Evolutionary conservation across 176 grass and related monocot genomes (phyloP).

Genomic region (Canna indica): DNA sequence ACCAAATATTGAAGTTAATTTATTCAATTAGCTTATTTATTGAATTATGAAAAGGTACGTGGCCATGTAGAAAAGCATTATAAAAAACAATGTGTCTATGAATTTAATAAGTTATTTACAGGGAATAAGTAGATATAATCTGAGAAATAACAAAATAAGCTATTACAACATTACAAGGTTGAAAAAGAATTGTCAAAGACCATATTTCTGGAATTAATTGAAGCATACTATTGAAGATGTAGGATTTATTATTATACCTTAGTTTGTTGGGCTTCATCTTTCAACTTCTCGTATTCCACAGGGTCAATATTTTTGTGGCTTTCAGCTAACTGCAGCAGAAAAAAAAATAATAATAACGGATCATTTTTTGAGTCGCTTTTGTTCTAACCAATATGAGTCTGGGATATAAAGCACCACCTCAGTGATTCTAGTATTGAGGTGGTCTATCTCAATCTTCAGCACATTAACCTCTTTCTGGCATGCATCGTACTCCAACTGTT

Average conservation of each 20-base stretch:
- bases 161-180: no score
- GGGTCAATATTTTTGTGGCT: constrained; percentile 64
- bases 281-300: constrained; percentile 58
- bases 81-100: no score
- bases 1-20: no score
- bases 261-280: constrained; percentile 63
- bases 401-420: constrained; percentile 57
- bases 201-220: not conserved
- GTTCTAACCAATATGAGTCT: not conserved
- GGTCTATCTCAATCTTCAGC: constrained; percentile 48
- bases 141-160: no score
- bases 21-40: no score
- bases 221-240: not conserved
- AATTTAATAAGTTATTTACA: no score
- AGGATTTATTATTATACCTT: constrained; percentile 43
- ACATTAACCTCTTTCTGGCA: constrained; percentile 52
- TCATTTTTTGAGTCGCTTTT: not conserved
- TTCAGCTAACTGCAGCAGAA: constrained; percentile 64
- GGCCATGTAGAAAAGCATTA: no score
- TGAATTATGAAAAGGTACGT: no score
- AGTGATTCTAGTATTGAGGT: constrained; percentile 59
- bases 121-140: no score
- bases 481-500: constrained; percentile 47
- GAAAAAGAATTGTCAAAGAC: no score
- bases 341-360: not conserved